Evolutionary conservation across 2,329 filamentous ascomycete species (phyloP).

Genomic region (Fusarium luffae): DNA sequence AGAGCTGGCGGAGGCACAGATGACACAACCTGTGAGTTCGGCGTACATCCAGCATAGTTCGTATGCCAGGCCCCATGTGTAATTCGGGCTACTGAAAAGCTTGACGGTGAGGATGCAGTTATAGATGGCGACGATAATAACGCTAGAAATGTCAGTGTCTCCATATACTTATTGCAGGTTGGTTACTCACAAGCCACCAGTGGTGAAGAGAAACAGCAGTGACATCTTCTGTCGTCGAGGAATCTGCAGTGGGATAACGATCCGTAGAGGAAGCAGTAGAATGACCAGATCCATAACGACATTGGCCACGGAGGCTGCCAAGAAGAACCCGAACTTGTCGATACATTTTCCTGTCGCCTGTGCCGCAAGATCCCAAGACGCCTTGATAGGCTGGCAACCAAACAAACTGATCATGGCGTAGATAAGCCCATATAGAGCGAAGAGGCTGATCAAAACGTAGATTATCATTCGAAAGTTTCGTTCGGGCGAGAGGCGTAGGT

Average conservation of each 20-base stretch:
- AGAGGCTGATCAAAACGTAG: conserved; percentile 13
- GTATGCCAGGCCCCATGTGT: conserved; percentile 41
- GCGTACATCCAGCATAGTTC: conserved; percentile 44
- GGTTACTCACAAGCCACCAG: conserved; percentile 34
- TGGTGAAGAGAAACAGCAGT: conserved; percentile 34
- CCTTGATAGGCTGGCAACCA: conserved; percentile 38
- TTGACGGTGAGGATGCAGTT: conserved; percentile 39
- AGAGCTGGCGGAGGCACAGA: conserved; percentile 40
- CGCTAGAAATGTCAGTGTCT: background rate
- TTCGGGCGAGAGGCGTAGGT: conserved; percentile 38
- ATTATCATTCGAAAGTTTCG: conserved; percentile 30
- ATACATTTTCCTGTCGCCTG: conserved; percentile 38
- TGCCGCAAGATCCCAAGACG: conserved; percentile 37
- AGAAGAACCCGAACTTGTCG: conserved; percentile 41
- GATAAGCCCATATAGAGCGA: conserved; percentile 31
- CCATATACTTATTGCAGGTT: accelerated
- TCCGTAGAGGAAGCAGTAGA: conserved; percentile 26
- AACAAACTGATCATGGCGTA: conserved; percentile 41
- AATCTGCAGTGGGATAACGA: conserved; percentile 33
- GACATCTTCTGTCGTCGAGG: conserved; percentile 36
- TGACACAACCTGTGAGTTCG: conserved; percentile 39
- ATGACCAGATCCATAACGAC: conserved; percentile 41
- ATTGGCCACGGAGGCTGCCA: conserved; percentile 40
- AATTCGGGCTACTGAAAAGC: conserved; percentile 32
- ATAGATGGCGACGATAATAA: conserved; percentile 41